Evolutionary conservation across 768 basidiomycete genomes (phyloP), one percentile per base, ranked within the genome.

Genomic region (Tylopilus sp.): DNA sequence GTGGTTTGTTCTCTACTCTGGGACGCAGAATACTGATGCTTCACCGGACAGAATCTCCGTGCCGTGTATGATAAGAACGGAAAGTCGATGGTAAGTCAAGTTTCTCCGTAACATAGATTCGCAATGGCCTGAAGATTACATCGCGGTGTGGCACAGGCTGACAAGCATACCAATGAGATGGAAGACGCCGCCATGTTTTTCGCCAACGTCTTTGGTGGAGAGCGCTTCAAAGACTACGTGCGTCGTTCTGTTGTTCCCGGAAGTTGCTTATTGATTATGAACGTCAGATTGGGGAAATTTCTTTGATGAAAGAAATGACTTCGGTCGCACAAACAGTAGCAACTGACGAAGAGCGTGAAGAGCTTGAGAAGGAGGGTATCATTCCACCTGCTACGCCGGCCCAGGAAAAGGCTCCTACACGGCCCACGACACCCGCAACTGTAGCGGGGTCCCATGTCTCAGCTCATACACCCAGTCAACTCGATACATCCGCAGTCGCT

Each of bases 151-250:
- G 47, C 51, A 30, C 56, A 85, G 85, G 76, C 79, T 51, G 89
- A 90, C 69, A 87, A 85, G 62, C 88, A 91, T 60, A 85, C 88
- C n/a, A 80, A 76, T 15, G 83, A 78, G 36, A 88, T 95, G 80
- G 88, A 92, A 41, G 95, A 99, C 63, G 93, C 97, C 3, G 86
- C 90, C 33, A 88, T 89, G 51, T 90, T 99, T 77, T 99, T 99
- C 64, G 88, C 91, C 18, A 87, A 89, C 62, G 90, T 98, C 15
- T 99, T 99, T 66, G 94, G 94, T 47, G 95, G 97, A 21, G 95
- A 95, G 62, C 80, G 88, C 22, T 97, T 97, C 67, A 71, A 75
- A 51, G 91, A 94, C 66, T 93, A 91, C 64, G 91, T 95, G 68
- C 68, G 91, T 77, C 13, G 51, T 44, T 22, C 43, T 47, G 6